Base-by-base conservation (phyloP, 768 basidiomycete species). In the Kwoniella europaea region DNA sequence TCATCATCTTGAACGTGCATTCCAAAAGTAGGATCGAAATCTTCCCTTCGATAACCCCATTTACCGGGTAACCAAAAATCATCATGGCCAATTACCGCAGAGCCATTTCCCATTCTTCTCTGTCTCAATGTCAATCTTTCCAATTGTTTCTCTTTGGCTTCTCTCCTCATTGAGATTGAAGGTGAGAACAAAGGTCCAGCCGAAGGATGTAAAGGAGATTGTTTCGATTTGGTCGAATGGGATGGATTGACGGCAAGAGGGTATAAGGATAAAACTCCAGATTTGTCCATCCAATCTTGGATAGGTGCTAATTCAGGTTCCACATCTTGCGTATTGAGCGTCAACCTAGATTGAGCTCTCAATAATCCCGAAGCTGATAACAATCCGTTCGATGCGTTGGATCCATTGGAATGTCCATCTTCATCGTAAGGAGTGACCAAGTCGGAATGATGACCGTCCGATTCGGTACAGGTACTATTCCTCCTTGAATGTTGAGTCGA, bases 181-280 rank as follows among this genome's bases (percentile, higher is more conserved):
- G 78, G 78, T 2, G 72, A 69, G 67, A 78, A 79, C n/a, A 79
- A 69, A 7, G 77, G 77, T 52, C 67, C 68, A 12, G 77, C 76
- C n/a, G 76, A 70, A 7, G 79, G 74, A 4, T 5, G 29, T 12
- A 64, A 61, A 15, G 66, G 70, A 27, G 61, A 44, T 43, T 56
- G 61, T 35, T 54, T 64, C 18, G 71, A 35, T 41, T 60, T 60
- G 9, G 76, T 64, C 18, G 71, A 35, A 46, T 60, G 64, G 9
- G 76, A 76, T 13, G 77, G 62, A 15, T 73, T 70, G 52, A 73
- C 77, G 3, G 77, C 77, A 20, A 81, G 73, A 5, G 79, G 79
- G 67, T 81, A 81, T 67, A 81, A 76, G 27, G 79, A 81, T 13
- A 81, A 71, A 10, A 81, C 72, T n/a, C 77, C 79, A 0, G 71